A percentile compares a stretch with the other conserved stretches of the same genome.
phyloP scores from a whole-genome alignment of 2,329 filamentous ascomycete species.

The Sporothrix globosa region DNA sequence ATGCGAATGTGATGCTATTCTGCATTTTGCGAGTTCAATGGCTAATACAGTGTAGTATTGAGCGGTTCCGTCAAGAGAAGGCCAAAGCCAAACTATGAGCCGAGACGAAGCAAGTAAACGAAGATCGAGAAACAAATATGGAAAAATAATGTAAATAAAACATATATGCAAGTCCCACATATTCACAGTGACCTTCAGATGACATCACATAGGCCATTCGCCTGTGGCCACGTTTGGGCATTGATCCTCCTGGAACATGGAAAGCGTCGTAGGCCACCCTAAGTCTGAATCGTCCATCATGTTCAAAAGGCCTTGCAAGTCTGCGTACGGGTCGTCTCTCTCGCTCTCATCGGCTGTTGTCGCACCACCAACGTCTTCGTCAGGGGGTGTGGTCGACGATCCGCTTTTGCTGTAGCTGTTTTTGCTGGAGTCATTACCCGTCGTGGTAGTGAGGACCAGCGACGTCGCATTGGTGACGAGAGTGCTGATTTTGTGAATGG shows the following conservation, averaged over 20 bases:
- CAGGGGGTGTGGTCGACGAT: background rate
- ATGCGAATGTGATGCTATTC: no score
- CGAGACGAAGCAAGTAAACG: no score
- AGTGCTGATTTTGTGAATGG: no score
- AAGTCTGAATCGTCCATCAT: constrained; percentile 12
- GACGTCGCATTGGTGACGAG: no score
- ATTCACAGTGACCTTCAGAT: no score
- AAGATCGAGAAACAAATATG: no score
- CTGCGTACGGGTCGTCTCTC: background rate
- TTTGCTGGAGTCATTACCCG: no score
- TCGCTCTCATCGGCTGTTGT: background rate
- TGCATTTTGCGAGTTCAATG: background rate
- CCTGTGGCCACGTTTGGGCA: background rate
- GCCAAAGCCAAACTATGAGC: background rate
- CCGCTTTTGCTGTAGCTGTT: no score
- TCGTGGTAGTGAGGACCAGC: no score
- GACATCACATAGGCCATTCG: background rate
- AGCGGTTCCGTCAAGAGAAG: background rate
- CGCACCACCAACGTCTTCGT: background rate
- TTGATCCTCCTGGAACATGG: background rate
- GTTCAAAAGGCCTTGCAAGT: constrained; percentile 12
- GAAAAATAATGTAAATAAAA: no score
- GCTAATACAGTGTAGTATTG: background rate
- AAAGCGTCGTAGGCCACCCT: constrained; percentile 10
- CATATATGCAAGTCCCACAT: no score